A percentile compares a stretch with the other conserved stretches of the same genome.
Conservation (phyloP, 306 rosid genomes). For the Albizia julibrissin region DNA sequence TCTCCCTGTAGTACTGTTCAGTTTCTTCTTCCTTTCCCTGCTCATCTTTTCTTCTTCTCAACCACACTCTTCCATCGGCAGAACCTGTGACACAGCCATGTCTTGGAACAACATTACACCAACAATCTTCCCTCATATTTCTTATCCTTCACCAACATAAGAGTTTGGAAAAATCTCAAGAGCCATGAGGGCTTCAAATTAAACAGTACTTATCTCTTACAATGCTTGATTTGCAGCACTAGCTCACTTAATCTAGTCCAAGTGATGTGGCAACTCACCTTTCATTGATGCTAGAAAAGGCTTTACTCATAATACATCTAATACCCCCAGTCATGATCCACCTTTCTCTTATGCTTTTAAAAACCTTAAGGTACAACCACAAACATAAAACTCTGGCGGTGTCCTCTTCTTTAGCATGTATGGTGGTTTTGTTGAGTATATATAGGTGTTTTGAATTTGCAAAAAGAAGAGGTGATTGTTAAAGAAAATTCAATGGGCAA, state of each 20-base stretch:
- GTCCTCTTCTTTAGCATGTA: slow-evolving; percentile 39
- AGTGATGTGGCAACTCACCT: slow-evolving; percentile 57
- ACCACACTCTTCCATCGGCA: slow-evolving; percentile 87
- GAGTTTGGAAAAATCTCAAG: too few species aligned
- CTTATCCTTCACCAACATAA: too few species aligned
- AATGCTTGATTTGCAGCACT: neutral
- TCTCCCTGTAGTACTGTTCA: too few species aligned
- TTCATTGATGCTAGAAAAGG: slow-evolving; percentile 61
- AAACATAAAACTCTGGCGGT: slow-evolving; percentile 26
- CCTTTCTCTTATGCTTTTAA: neutral
- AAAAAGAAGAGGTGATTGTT: slow-evolving; percentile 48
- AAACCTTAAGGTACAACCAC: slow-evolving; percentile 17
- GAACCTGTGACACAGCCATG: slow-evolving; percentile 21
- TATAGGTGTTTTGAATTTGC: slow-evolving; percentile 30
- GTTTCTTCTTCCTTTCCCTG: too few species aligned
- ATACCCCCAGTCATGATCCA: slow-evolving; percentile 32
- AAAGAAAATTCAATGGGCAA: slow-evolving; percentile 77
- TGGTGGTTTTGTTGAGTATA: slow-evolving; percentile 29
- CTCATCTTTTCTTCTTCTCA: too few species aligned
- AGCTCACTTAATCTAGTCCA: slow-evolving; percentile 20
- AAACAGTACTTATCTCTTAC: slow-evolving; percentile 29
- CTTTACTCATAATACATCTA: slow-evolving; percentile 32
- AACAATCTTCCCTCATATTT: too few species aligned
- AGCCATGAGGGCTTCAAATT: too few species aligned
- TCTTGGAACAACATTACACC: too few species aligned